phyloP scores from a whole-genome alignment of 2,329 filamentous ascomycete species.

The Cladophialophora yegresii region DNA sequence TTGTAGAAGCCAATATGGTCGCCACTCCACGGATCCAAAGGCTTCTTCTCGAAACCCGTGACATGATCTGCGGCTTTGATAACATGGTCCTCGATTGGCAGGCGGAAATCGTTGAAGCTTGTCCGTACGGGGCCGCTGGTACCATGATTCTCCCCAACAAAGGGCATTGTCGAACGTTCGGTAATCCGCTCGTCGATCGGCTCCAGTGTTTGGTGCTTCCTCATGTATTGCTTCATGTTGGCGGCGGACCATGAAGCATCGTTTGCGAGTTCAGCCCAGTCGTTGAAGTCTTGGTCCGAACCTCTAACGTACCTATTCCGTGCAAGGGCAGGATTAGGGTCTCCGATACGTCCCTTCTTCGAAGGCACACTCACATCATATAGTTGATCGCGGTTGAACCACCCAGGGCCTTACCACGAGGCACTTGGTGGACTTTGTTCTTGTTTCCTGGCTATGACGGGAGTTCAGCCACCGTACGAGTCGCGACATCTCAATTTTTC shows the following conservation, averaged over 20 bases:
- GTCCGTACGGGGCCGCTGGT: slow-evolving; percentile 43
- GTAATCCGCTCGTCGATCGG: slow-evolving; percentile 35
- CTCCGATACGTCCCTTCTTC: no score
- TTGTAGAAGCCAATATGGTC: slow-evolving; percentile 36
- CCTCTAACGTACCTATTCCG: slow-evolving; percentile 34
- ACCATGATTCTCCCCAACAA: slow-evolving; percentile 35
- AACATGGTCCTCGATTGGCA: slow-evolving; percentile 33
- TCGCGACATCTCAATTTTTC: slow-evolving; percentile 21
- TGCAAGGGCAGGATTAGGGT: neutral
- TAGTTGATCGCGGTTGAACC: slow-evolving; percentile 42
- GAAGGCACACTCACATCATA: slow-evolving; percentile 33
- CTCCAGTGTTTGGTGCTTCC: slow-evolving; percentile 40
- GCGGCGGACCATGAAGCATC: slow-evolving; percentile 40
- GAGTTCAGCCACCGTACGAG: slow-evolving; percentile 10
- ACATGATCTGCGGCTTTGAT: slow-evolving; percentile 32
- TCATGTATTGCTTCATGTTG: slow-evolving; percentile 38
- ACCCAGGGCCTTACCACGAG: slow-evolving; percentile 40
- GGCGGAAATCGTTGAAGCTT: slow-evolving; percentile 33
- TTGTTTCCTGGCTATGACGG: slow-evolving; percentile 21
- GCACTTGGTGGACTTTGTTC: slow-evolving; percentile 36
- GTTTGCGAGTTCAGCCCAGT: slow-evolving; percentile 39
- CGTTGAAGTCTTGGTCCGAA: slow-evolving; percentile 40
- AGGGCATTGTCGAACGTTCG: slow-evolving; percentile 32
- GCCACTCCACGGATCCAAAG: slow-evolving; percentile 33
- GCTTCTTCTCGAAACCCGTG: slow-evolving; percentile 31